These are phyloP conservation scores for Tricholoma hemisulphureum DNA, from an alignment of 768 basidiomycete species.

Conservation along the genomic window DNA sequence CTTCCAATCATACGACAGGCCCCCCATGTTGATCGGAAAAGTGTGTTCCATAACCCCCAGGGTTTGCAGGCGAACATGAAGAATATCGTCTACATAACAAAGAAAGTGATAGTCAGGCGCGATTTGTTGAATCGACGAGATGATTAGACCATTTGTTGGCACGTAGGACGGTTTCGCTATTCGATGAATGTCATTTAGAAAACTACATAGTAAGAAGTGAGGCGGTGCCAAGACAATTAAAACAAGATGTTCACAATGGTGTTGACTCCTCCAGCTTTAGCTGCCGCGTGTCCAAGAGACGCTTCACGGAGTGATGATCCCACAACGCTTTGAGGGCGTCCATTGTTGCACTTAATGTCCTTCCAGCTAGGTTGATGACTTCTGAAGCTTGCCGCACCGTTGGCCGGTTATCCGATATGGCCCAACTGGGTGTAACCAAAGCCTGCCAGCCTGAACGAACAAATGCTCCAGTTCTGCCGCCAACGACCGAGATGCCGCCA, in stretches of 20 bases:
- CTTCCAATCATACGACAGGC: slow-evolving; percentile 68
- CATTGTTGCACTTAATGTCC: slow-evolving; percentile 47
- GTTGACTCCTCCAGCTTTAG: slow-evolving; percentile 75
- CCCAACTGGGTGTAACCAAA: slow-evolving; percentile 43
- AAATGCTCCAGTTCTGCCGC: slow-evolving; percentile 61
- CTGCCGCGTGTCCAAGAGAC: slow-evolving; percentile 54
- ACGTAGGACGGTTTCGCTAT: slow-evolving; percentile 69
- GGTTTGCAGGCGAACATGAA: slow-evolving; percentile 78
- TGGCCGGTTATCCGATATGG: slow-evolving; percentile 40
- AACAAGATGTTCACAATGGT: slow-evolving; percentile 55
- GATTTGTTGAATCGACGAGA: background rate
- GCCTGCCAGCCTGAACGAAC: slow-evolving; percentile 76
- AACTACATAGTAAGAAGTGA: slow-evolving; percentile 42
- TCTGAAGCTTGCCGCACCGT: slow-evolving; percentile 33
- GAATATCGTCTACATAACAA: slow-evolving; percentile 68
- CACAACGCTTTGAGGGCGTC: slow-evolving; percentile 64
- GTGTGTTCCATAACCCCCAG: slow-evolving; percentile 76
- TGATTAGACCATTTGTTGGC: slow-evolving; percentile 59
- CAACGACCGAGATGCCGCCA: slow-evolving; percentile 58
- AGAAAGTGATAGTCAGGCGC: background rate
- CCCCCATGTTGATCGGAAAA: slow-evolving; percentile 64
- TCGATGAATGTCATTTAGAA: slow-evolving; percentile 62
- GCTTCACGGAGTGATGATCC: slow-evolving; percentile 64
- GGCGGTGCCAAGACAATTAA: background rate
- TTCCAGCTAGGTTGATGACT: slow-evolving; percentile 53